A percentile compares a stretch with the other conserved stretches of the same genome.
Conservation (phyloP, 805 yeast genomes). For the Kuraishia molischiana region DNA sequence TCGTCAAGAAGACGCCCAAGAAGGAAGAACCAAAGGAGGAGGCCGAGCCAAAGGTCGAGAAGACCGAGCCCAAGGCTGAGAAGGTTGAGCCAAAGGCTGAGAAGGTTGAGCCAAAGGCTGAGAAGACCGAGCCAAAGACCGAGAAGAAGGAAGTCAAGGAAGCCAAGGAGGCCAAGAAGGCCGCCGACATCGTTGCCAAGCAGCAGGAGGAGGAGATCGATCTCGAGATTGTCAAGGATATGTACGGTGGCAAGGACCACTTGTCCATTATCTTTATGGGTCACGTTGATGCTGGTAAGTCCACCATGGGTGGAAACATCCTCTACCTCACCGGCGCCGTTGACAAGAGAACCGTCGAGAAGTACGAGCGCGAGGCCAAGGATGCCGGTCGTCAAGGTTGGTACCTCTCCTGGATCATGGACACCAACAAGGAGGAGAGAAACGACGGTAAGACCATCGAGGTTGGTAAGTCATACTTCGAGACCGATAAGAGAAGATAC, state of each 20-base stretch:
- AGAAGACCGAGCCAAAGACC: constrained; percentile 8
- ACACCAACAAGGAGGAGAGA: constrained; percentile 97
- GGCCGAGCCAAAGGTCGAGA: constrained; percentile 13
- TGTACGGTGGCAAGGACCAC: constrained; percentile 97
- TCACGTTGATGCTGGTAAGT: constrained; percentile 99
- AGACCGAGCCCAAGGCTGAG: constrained; percentile 13
- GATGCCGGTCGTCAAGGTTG: constrained; percentile 99
- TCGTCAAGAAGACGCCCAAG: constrained; percentile 33
- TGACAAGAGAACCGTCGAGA: constrained; percentile 96
- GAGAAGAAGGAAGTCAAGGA: constrained; percentile 11
- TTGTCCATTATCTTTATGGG: constrained; percentile 97
- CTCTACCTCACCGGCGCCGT: constrained; percentile 92
- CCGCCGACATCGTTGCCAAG: constrained; percentile 29
- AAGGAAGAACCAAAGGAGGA: constrained; percentile 9
- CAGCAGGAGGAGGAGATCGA: constrained; percentile 80
- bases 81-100: constrained; percentile 8
- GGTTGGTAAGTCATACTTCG: constrained; percentile 96
- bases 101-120: constrained; percentile 9
- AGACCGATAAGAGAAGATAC: constrained; percentile 95
- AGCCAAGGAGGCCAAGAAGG: constrained; percentile 7
- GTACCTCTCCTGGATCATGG: constrained; percentile 99
- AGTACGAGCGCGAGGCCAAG: constrained; percentile 96
- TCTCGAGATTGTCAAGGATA: constrained; percentile 77
- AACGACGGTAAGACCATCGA: constrained; percentile 98
- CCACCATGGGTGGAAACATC: constrained; percentile 98